Percentiles rank a stretch among this genome's conserved stretches.
Evolutionary conservation across 495 filamentous ascomycete genomes (phyloP).

Genomic region (Zalerion maritima): DNA sequence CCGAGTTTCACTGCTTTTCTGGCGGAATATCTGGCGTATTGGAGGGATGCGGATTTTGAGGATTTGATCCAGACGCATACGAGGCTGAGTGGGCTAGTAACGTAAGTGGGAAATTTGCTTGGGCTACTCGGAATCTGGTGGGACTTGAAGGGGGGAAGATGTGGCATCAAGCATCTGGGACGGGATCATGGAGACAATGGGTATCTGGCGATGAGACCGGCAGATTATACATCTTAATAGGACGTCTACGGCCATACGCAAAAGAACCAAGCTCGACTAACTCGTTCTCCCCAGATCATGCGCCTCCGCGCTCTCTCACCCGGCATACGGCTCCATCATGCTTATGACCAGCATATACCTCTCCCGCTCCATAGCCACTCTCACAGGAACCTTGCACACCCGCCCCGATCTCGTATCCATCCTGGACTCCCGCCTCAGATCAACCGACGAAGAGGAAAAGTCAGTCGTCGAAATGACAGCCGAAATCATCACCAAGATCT

Average conservation of each 20-base stretch:
- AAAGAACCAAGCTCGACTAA: slow-evolving; percentile 3
- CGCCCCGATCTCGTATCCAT: slow-evolving; percentile 51
- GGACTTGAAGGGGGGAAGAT: not conserved
- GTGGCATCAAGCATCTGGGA: too few species aligned
- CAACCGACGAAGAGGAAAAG: slow-evolving; percentile 45
- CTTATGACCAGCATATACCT: slow-evolving; percentile 64
- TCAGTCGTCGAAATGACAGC: slow-evolving; percentile 73
- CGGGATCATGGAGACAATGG: not conserved
- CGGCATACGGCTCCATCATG: slow-evolving; percentile 61
- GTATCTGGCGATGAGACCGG: too few species aligned
- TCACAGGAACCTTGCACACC: slow-evolving; percentile 68
- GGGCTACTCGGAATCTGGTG: too few species aligned
- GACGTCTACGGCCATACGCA: not conserved
- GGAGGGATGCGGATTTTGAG: slow-evolving; percentile 61
- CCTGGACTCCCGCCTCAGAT: slow-evolving; percentile 32
- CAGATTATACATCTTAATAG: slow-evolving; percentile 3
- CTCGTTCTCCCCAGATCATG: slow-evolving; percentile 42
- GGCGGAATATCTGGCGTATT: slow-evolving; percentile 62
- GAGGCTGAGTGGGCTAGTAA: slow-evolving; percentile 52
- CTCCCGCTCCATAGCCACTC: slow-evolving; percentile 57
- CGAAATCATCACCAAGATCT: slow-evolving; percentile 76
- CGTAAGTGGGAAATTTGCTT: slow-evolving; percentile 46
- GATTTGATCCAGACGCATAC: slow-evolving; percentile 64
- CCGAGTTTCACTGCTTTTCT: slow-evolving; percentile 61
- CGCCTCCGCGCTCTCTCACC: slow-evolving; percentile 65